A percentile compares a stretch with the other conserved stretches of the same genome.
Evolutionary conservation across 2,329 filamentous ascomycete genomes (phyloP).

Genomic region (Aspergillus nomiae): DNA sequence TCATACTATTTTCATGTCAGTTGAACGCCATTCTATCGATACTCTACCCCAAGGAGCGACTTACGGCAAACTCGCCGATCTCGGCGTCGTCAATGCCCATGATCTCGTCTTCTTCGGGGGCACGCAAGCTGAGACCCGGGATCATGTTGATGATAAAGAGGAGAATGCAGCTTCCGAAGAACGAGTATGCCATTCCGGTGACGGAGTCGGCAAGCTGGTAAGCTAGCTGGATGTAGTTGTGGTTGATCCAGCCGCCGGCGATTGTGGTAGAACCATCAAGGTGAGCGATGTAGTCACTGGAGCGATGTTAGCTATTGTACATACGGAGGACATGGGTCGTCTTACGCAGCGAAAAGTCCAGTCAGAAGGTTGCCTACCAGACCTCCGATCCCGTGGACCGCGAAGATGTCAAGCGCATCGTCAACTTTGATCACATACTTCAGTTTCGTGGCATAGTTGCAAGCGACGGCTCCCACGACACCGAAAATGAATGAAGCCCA

Average conservation of each 20-base stretch:
- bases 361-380: slow-evolving; percentile 78
- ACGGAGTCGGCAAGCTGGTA: slow-evolving; percentile 84
- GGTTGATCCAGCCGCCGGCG: slow-evolving; percentile 78
- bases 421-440: slow-evolving; percentile 82
- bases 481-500: slow-evolving; percentile 84
- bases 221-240: slow-evolving; percentile 78
- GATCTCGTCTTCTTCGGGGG: slow-evolving; percentile 75
- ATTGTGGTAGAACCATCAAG: slow-evolving; percentile 72
- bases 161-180: slow-evolving; percentile 74
- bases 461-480: slow-evolving; percentile 71
- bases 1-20: slow-evolving; percentile 61
- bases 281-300: slow-evolving; percentile 74
- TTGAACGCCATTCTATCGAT: slow-evolving; percentile 3
- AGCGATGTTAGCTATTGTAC: slow-evolving; percentile 14
- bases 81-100: slow-evolving; percentile 86
- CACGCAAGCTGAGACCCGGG: slow-evolving; percentile 73
- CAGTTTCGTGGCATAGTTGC: slow-evolving; percentile 89
- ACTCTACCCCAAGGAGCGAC: slow-evolving; percentile 25
- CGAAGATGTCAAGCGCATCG: slow-evolving; percentile 86
- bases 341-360: slow-evolving; percentile 76
- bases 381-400: slow-evolving; percentile 77
- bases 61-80: slow-evolving; percentile 85
- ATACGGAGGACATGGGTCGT: slow-evolving; percentile 10
- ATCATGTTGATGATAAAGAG: slow-evolving; percentile 78
- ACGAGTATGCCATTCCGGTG: slow-evolving; percentile 75